A percentile compares a stretch with the other conserved stretches of the same genome.
Conservation (phyloP, 352 stramenopile species). For the Nothophytophthora sp. region DNA sequence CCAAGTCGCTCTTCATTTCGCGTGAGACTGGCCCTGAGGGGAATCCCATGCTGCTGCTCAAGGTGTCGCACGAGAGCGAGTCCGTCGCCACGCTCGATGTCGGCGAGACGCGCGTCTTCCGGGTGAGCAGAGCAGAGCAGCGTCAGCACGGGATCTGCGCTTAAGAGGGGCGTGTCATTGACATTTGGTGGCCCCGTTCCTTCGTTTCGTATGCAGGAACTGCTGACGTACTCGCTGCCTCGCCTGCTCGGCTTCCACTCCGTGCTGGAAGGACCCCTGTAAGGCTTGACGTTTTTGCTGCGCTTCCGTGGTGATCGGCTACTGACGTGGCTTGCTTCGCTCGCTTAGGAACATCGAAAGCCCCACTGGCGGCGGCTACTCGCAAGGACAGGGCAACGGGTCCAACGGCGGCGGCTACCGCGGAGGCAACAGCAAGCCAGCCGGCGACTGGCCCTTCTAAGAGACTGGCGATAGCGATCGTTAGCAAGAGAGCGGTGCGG, state of each 20-base stretch:
- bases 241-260: constrained; percentile 80
- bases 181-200: neutral
- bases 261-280: constrained; percentile 70
- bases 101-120: constrained; percentile 65
- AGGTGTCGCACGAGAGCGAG: constrained; percentile 51
- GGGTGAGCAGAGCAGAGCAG: constrained; percentile 12
- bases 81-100: constrained; percentile 61
- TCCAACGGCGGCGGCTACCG: constrained; percentile 33
- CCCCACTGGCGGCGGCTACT: constrained; percentile 21
- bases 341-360: constrained; percentile 50
- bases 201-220: constrained; percentile 56
- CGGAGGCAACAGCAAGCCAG: constrained; percentile 41
- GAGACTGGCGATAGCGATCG: neutral
- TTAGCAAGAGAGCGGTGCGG: neutral
- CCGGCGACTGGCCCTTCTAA: constrained; percentile 82
- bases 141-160: neutral
- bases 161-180: neutral
- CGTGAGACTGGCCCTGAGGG: constrained; percentile 41
- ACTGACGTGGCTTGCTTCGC: constrained; percentile 1
- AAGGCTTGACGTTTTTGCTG: constrained; percentile 15
- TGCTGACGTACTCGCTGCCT: constrained; percentile 78
- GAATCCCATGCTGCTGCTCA: constrained; percentile 57
- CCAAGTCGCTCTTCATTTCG: constrained; percentile 51
- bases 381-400: constrained; percentile 24
- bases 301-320: neutral